Conservation (phyloP, 2,329 filamentous ascomycete species). For the Plenodomus tracheiphilus region DNA sequence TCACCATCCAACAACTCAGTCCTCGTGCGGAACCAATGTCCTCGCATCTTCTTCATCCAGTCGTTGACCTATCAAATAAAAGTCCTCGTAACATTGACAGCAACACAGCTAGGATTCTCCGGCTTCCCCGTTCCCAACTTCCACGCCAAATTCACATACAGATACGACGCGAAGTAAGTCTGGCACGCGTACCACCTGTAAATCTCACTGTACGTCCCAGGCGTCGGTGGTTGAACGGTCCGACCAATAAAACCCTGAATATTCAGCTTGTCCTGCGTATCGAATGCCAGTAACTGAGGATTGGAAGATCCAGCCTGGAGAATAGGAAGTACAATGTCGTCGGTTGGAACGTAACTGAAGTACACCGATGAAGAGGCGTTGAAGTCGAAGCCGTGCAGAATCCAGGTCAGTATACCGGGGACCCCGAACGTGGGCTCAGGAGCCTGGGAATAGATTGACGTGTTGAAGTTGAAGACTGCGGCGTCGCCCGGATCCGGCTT, state of each 20-base stretch:
- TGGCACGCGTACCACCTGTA: conserved; percentile 52
- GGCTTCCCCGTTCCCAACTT: conserved; percentile 45
- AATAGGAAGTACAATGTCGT: conserved; percentile 50
- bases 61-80: conserved; percentile 12
- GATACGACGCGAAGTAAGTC: conserved; percentile 48
- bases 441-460: conserved; percentile 24
- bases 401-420: conserved; percentile 48
- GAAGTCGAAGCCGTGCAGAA: conserved; percentile 40
- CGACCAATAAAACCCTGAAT: conserved; percentile 49
- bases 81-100: conserved; percentile 47
- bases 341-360: conserved; percentile 42
- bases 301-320: conserved; percentile 38
- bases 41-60: not conserved
- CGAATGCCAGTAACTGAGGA: conserved; percentile 46
- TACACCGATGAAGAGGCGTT: conserved; percentile 39
- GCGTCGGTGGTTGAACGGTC: conserved; percentile 37
- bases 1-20: not conserved
- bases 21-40: not conserved
- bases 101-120: conserved; percentile 52
- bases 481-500: conserved; percentile 20
- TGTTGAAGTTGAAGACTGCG: conserved; percentile 41
- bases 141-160: conserved; percentile 51
- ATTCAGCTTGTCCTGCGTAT: conserved; percentile 43
- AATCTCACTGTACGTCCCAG: conserved; percentile 27
- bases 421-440: conserved; percentile 16